Evolutionary conservation across 495 filamentous ascomycete genomes (phyloP).

Genomic region (Lasiosphaeris hirsuta): DNA sequence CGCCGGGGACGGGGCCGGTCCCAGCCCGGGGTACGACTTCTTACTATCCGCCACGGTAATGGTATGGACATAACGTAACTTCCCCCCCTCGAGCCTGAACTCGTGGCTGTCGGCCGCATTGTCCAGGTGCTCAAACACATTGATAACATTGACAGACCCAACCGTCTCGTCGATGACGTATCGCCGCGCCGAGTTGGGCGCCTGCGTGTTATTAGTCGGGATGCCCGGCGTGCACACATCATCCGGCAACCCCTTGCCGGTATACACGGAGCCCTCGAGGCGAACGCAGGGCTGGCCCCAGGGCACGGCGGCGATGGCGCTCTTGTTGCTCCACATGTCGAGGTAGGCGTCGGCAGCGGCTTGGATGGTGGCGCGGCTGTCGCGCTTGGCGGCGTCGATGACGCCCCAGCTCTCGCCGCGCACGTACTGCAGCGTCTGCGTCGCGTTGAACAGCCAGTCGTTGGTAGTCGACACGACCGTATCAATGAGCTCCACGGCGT

Average conservation of each 20-base stretch:
- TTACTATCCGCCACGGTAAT: conserved; percentile 25
- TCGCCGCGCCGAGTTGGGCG: conserved; percentile 37
- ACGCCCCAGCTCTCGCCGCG: conserved; percentile 41
- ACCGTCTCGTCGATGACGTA: conserved; percentile 51
- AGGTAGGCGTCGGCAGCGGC: conserved; percentile 45
- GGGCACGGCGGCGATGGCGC: conserved; percentile 41
- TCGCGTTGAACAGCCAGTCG: conserved; percentile 45
- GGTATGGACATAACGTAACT: conserved; percentile 48
- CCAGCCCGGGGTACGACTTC: no score
- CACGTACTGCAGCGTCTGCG: conserved; percentile 40
- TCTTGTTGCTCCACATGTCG: conserved; percentile 38
- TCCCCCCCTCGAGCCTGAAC: conserved; percentile 40
- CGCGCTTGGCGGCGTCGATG: conserved; percentile 25
- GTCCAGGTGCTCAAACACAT: conserved; percentile 44
- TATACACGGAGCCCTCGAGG: conserved; percentile 40
- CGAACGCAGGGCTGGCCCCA: conserved; percentile 48
- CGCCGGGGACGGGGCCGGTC: no score
- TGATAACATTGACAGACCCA: conserved; percentile 46
- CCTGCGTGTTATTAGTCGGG: conserved; percentile 29
- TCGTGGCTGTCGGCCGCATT: conserved; percentile 47
- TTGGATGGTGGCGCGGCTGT: conserved; percentile 38
- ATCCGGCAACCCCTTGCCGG: conserved; percentile 17
- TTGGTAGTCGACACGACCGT: conserved; percentile 47
- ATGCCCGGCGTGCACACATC: conserved; percentile 32
- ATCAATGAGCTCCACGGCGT: conserved; percentile 41